Evolutionary conservation across 1,284 basidiomycete species (phyloP).

Genomic region (Mycosarcoma mackinlayi): DNA sequence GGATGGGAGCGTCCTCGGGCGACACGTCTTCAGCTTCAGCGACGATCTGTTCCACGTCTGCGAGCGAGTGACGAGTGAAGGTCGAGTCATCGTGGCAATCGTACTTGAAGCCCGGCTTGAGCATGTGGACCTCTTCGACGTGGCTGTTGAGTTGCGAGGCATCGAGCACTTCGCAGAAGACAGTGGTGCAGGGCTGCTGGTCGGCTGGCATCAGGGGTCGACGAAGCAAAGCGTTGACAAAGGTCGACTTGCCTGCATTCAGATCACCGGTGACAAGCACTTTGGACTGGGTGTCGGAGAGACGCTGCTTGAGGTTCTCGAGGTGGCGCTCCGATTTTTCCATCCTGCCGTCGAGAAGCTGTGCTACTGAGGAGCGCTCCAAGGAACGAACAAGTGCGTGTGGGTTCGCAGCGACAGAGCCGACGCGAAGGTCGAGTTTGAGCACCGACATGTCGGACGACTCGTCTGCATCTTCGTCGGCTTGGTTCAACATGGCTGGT

Average conservation of each 20-base stretch:
- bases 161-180: conserved; percentile 97
- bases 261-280: conserved; percentile 99
- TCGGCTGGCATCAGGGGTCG: conserved; percentile 88
- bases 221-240: conserved; percentile 91
- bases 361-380: conserved; percentile 91
- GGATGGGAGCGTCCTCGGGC: conserved; percentile 58
- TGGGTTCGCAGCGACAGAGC: conserved; percentile 73
- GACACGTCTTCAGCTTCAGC: conserved; percentile 78
- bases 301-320: conserved; percentile 83
- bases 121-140: conserved; percentile 81
- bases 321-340: conserved; percentile 82
- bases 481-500: neutral
- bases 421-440: conserved; percentile 91
- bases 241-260: conserved; percentile 98
- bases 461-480: conserved; percentile 28
- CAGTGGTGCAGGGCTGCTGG: conserved; percentile 96
- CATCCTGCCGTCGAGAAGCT: conserved; percentile 88
- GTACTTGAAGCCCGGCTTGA: conserved; percentile 75
- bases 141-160: conserved; percentile 81
- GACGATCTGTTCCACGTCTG: conserved; percentile 83
- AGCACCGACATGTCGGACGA: conserved; percentile 73
- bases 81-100: conserved; percentile 79
- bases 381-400: conserved; percentile 87
- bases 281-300: conserved; percentile 91
- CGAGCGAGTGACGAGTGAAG: conserved; percentile 77